Conservation (phyloP, 495 filamentous ascomycete genomes). For the Gamarada debralockiae region DNA sequence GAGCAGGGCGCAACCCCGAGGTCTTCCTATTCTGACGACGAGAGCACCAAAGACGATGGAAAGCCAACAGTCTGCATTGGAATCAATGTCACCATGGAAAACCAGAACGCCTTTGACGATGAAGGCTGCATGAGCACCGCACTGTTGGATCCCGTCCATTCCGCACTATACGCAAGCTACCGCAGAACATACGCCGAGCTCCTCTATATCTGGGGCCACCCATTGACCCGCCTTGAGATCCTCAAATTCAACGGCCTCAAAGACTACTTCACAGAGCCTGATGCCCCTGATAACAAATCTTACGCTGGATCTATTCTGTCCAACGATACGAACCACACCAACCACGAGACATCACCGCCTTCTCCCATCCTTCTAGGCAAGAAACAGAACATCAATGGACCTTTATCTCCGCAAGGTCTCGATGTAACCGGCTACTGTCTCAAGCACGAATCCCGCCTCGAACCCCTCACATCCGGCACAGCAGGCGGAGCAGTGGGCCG, state of each 20-base stretch:
- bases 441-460: conserved; percentile 50
- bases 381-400: conserved; percentile 34
- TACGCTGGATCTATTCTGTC: conserved; percentile 21
- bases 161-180: conserved; percentile 62
- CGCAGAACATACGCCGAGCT: conserved; percentile 78
- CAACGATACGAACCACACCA: conserved; percentile 18
- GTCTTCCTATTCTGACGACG: conserved; percentile 42
- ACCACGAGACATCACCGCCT: conserved; percentile 16
- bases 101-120: conserved; percentile 73
- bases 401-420: conserved; percentile 40
- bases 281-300: conserved; percentile 15
- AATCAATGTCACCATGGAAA: conserved; percentile 61
- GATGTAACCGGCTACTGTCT: conserved; percentile 58
- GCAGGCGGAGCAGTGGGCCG: conserved; percentile 48
- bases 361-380: conserved; percentile 46
- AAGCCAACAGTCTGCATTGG: conserved; percentile 35
- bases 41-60: conserved; percentile 31
- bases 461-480: conserved; percentile 33
- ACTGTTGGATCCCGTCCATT: conserved; percentile 62
- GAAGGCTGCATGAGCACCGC: conserved; percentile 65
- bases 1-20: conserved; percentile 35
- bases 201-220: conserved; percentile 77
- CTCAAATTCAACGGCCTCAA: conserved; percentile 73
- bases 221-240: conserved; percentile 71
- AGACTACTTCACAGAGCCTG: conserved; percentile 29